phyloP scores from a whole-genome alignment of 306 rosid species.

The Citrullus colocynthis region DNA sequence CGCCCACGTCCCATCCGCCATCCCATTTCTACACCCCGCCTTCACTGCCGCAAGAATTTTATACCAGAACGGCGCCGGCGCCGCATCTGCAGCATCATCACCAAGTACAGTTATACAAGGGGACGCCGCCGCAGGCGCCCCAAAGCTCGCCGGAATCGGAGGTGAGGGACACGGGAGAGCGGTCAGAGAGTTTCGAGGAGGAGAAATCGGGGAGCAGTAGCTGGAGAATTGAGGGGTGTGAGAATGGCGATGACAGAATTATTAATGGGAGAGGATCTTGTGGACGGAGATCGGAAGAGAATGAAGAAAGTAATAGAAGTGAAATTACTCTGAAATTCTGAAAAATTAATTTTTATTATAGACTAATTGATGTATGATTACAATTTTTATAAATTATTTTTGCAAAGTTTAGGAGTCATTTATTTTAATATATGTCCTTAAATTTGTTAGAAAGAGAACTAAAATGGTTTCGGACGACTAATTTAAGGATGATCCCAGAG shows the following conservation, averaged over 20 bases:
- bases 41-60: constrained; percentile 57
- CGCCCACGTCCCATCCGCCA: constrained; percentile 24
- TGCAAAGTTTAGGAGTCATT: background rate
- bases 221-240: constrained; percentile 86
- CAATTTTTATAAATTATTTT: background rate
- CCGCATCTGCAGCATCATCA: constrained; percentile 44
- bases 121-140: constrained; percentile 16
- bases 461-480: background rate
- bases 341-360: background rate
- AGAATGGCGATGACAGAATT: constrained; percentile 27
- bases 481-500: background rate
- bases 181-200: constrained; percentile 84
- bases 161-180: constrained; percentile 27
- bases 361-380: background rate
- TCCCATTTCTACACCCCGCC: constrained; percentile 46
- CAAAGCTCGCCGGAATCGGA: constrained; percentile 60
- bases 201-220: constrained; percentile 89
- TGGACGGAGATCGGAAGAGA: constrained; percentile 1
- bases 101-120: constrained; percentile 57
- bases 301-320: background rate
- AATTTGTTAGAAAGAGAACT: background rate
- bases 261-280: constrained; percentile 14
- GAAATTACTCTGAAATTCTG: constrained; percentile 1
- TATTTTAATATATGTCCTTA: background rate
- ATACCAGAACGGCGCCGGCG: constrained; percentile 19